Percentiles rank a stretch among this genome's conserved stretches.
phyloP scores from a whole-genome alignment of 2,329 filamentous ascomycete species.

The Pleurostoma richardsiae region DNA sequence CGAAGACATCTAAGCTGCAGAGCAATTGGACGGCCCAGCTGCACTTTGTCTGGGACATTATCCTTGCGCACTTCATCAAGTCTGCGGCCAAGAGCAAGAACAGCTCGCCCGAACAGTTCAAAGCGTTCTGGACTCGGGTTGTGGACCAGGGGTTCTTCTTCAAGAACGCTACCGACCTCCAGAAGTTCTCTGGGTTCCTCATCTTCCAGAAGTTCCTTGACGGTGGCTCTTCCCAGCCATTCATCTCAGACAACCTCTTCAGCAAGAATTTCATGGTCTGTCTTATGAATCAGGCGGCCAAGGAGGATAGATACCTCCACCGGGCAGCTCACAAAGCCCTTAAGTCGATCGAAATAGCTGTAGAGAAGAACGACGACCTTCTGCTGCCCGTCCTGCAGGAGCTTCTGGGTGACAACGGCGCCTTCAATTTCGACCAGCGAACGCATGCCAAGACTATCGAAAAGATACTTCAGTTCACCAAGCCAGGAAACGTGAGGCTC shows the following conservation, averaged over 20 bases:
- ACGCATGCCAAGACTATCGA: conserved; percentile 59
- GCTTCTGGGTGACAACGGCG: conserved; percentile 65
- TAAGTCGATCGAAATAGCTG: conserved; percentile 63
- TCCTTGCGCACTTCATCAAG: conserved; percentile 53
- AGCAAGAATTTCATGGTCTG: conserved; percentile 78
- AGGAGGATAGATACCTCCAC: conserved; percentile 74
- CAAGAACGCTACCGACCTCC: conserved; percentile 73
- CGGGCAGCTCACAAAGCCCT: conserved; percentile 71
- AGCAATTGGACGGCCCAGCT: conserved; percentile 75
- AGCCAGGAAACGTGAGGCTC: conserved; percentile 3
- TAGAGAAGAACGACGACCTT: conserved; percentile 54
- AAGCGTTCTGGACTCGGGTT: conserved; percentile 78
- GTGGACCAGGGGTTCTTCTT: conserved; percentile 87
- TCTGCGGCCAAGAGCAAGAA: conserved; percentile 21
- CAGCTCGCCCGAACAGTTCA: conserved; percentile 47
- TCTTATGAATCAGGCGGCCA: conserved; percentile 76
- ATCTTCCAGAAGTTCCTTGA: conserved; percentile 74
- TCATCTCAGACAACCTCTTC: conserved; percentile 59
- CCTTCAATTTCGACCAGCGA: conserved; percentile 76
- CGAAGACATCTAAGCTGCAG: conserved; percentile 42
- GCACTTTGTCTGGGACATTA: conserved; percentile 82
- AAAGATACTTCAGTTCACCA: conserved; percentile 36
- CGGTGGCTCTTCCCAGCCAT: conserved; percentile 39
- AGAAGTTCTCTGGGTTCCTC: conserved; percentile 89
- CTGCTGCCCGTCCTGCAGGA: conserved; percentile 58